Evolutionary conservation across 2,329 filamentous ascomycete genomes (phyloP).

Genomic region (Gnomoniopsis sp.): DNA sequence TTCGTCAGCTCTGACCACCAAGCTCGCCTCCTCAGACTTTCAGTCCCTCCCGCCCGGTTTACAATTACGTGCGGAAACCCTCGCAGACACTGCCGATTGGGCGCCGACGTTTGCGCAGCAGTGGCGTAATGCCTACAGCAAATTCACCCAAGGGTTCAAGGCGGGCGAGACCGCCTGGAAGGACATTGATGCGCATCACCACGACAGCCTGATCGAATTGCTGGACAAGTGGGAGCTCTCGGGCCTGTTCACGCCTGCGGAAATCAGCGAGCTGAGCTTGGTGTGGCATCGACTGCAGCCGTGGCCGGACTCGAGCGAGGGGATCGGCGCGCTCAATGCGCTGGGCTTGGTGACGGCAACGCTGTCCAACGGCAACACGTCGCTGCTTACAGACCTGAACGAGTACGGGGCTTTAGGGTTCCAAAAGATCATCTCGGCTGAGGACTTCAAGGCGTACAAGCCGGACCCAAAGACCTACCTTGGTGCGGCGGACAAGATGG

Average conservation of each 20-base stretch:
- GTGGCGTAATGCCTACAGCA: constrained; percentile 64
- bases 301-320: constrained; percentile 58
- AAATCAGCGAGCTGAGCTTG: constrained; percentile 61
- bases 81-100: constrained; percentile 57
- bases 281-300: constrained; percentile 71
- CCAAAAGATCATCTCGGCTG: constrained; percentile 59
- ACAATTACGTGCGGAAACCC: constrained; percentile 43
- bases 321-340: neutral
- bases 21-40: constrained; percentile 42
- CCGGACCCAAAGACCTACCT: constrained; percentile 65
- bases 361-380: constrained; percentile 70
- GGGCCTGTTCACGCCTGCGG: constrained; percentile 58
- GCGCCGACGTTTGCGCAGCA: constrained; percentile 57
- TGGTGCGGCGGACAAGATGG: constrained; percentile 60
- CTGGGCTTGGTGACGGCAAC: constrained; percentile 55
- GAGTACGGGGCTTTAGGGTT: constrained; percentile 59
- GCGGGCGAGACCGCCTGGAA: constrained; percentile 52
- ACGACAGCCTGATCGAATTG: constrained; percentile 57
- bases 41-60: constrained; percentile 42
- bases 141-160: constrained; percentile 56
- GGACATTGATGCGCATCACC: constrained; percentile 70
- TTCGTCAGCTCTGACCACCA: constrained; percentile 45
- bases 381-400: constrained; percentile 63
- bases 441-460: constrained; percentile 74
- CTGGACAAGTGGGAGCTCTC: constrained; percentile 53